These are phyloP conservation scores for Vigna nakashimae DNA, from an alignment of 306 rosid genomes.

Conservation along the genomic window DNA sequence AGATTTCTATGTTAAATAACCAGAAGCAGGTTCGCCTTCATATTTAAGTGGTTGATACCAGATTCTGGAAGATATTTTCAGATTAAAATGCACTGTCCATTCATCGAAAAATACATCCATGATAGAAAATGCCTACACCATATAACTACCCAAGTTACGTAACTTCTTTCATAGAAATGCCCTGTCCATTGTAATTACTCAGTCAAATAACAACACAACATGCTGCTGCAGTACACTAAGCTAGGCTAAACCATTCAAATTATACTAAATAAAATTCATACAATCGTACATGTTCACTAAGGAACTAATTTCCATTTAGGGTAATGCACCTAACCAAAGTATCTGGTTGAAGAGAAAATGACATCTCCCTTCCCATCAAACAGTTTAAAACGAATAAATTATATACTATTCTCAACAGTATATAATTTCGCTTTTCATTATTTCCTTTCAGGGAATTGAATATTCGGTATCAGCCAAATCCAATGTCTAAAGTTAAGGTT, in stretches of 20 bases:
- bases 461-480: slow-evolving; percentile 35
- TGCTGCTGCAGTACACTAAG: slow-evolving; percentile 18
- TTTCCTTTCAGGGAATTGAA: slow-evolving; percentile 26
- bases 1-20: no score
- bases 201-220: background rate
- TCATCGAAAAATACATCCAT: no score
- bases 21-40: no score
- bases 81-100: background rate
- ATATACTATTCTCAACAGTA: background rate
- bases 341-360: slow-evolving; percentile 13
- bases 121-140: no score
- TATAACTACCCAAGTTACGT: background rate
- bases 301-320: slow-evolving; percentile 17
- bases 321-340: slow-evolving; percentile 25
- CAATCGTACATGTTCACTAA: slow-evolving; percentile 22
- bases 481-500: no score
- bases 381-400: no score
- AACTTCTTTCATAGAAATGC: slow-evolving; percentile 27
- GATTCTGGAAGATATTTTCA: slow-evolving; percentile 17
- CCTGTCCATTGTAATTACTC: background rate
- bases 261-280: slow-evolving; percentile 14
- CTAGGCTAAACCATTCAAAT: slow-evolving; percentile 25
- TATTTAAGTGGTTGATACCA: slow-evolving; percentile 26
- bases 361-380: slow-evolving; percentile 30
- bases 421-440: slow-evolving; percentile 1